Evolutionary conservation across 2,329 filamentous ascomycete species (phyloP), one percentile per base, ranked within the genome.

Genomic region (Fusarium nodosum): DNA sequence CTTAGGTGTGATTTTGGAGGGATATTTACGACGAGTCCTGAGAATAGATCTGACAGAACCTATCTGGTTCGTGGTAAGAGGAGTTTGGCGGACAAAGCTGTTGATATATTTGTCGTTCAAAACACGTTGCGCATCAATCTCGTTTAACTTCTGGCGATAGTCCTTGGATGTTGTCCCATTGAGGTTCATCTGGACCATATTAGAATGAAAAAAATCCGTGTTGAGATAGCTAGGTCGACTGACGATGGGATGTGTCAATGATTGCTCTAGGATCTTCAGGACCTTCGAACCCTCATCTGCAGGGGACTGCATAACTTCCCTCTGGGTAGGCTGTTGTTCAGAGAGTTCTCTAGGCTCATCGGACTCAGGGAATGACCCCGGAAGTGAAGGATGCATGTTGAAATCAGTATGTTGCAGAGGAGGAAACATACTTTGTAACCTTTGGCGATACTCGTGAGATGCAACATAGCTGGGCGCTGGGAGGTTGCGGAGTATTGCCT

Each of bases 381-480:
- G 77, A 16, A 77, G 50, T 9, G 59, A 22, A 33, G 72, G 45
- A 24, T 59, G 54, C 13, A 51, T 58, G 12, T 73, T 54, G 16
- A 68, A 50, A 42, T 71, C 66, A 47, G 67, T 70, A 13, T 72
- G 66, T 12, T 33, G 34, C 13, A 68, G 65, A 3, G 36, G 45
- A 2, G 69, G 71, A 20, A 78, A 75, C 12, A 62, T 67, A 34
- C 71, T 50, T 18, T 68, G 56, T 16, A 78, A 52, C 46, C 59
- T 69, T 20, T 62, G 54, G n/a, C 68, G 74, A 53, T 74, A 78
- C 18, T 71, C 57, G 13, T 60, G 45, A 12, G 72, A 75, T 15
- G 65, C 54, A 28, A 78, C 66, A 33, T 73, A 78, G 54, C 76
- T 79, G 44, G 77, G 77, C 11, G 72, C 54, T 7, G 77, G 72